Evolutionary conservation across 2,329 filamentous ascomycete species (phyloP).

Genomic region (Annulohypoxylon truncatum): DNA sequence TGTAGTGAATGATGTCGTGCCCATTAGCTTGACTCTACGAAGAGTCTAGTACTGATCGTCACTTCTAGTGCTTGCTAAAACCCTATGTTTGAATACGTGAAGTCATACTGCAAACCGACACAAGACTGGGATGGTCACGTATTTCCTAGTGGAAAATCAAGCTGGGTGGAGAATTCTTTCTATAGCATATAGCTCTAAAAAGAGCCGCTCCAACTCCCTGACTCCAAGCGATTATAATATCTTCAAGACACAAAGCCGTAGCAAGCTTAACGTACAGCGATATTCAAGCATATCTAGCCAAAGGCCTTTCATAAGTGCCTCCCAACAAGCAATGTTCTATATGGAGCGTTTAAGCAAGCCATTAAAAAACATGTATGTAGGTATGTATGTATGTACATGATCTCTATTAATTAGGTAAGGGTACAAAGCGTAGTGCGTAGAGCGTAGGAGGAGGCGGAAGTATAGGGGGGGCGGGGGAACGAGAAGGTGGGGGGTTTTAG

Average conservation of each 20-base stretch:
- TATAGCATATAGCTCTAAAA: neutral
- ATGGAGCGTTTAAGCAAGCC: too few species aligned
- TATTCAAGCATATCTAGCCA: neutral
- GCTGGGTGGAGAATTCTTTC: neutral
- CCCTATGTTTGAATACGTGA: neutral
- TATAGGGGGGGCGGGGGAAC: too few species aligned
- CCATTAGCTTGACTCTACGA: neutral
- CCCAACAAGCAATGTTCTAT: neutral
- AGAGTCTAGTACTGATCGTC: neutral
- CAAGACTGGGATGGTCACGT: neutral
- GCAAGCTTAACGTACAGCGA: neutral
- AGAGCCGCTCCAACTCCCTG: neutral
- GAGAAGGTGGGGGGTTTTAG: conserved; percentile 48
- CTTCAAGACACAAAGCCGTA: neutral
- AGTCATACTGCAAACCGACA: neutral
- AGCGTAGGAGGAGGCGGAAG: neutral
- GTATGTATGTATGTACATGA: conserved; percentile 13
- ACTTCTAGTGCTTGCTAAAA: neutral
- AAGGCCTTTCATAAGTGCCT: neutral
- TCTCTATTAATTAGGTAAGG: neutral
- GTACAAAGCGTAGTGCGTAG: neutral
- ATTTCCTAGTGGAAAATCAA: neutral
- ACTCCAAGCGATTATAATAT: neutral
- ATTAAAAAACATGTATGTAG: too few species aligned
- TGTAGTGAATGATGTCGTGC: neutral